A percentile compares a stretch with the other conserved stretches of the same genome.
phyloP scores from a whole-genome alignment of 2,329 filamentous ascomycete genomes.

The Talaromyces piceae region DNA sequence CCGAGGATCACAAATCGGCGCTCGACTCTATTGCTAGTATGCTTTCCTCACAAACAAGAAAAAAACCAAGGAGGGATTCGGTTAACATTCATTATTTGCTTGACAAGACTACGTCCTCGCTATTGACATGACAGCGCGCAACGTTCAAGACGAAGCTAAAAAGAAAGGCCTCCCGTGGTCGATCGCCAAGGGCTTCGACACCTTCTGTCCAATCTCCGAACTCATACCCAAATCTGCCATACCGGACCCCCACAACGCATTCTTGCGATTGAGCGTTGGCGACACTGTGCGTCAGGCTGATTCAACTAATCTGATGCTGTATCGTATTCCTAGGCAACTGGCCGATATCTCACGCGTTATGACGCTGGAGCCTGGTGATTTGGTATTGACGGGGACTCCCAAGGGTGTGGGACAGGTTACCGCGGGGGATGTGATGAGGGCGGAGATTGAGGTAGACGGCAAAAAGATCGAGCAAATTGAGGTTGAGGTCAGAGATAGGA shows the following conservation, averaged over 20 bases:
- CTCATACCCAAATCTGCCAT: conserved; percentile 74
- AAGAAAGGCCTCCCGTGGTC: conserved; percentile 93
- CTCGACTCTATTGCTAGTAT: conserved; percentile 73
- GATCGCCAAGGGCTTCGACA: conserved; percentile 96
- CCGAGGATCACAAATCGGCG: conserved; percentile 66
- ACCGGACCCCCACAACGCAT: conserved; percentile 77
- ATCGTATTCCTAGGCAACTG: conserved; percentile 77
- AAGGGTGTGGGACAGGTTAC: conserved; percentile 87
- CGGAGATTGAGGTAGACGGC: conserved; percentile 70
- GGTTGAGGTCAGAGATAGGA: conserved; percentile 72
- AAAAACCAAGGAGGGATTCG: no score
- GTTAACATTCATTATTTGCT: background rate
- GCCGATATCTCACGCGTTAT: conserved; percentile 92
- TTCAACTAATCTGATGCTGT: conserved; percentile 90
- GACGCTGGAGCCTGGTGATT: conserved; percentile 84
- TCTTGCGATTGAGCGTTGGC: conserved; percentile 82
- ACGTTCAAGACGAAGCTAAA: conserved; percentile 94
- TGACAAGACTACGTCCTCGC: conserved; percentile 66
- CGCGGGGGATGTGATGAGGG: conserved; percentile 79
- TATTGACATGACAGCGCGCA: conserved; percentile 96
- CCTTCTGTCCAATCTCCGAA: conserved; percentile 81
- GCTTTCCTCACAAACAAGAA: no score
- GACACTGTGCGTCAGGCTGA: conserved; percentile 70
- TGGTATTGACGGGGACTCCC: conserved; percentile 92
- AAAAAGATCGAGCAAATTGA: conserved; percentile 78